Conservation (phyloP, 2,329 filamentous ascomycete species). For the Exserohilum rostratum region DNA sequence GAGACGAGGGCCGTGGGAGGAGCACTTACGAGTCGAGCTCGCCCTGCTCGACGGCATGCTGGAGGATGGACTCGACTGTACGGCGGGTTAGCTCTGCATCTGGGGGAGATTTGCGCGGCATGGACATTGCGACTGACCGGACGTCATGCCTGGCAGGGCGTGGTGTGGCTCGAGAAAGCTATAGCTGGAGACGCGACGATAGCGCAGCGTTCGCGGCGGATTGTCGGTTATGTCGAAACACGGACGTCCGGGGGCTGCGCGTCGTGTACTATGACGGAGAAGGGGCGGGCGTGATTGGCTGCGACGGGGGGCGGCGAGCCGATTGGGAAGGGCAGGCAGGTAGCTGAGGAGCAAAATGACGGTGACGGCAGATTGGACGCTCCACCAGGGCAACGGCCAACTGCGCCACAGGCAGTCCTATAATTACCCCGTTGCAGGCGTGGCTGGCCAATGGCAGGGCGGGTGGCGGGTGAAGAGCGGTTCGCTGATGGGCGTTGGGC, state of each 20-base stretch:
- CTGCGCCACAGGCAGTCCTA: conserved; percentile 11
- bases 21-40: conserved; percentile 62
- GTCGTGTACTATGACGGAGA: neutral
- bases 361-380: conserved; percentile 13
- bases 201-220: conserved; percentile 2
- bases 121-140: conserved; percentile 14
- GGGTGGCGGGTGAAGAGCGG: neutral
- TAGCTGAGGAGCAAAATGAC: conserved; percentile 8
- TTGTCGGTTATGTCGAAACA: conserved; percentile 4
- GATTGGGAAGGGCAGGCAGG: too few species aligned
- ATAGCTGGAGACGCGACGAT: conserved; percentile 6
- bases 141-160: conserved; percentile 26
- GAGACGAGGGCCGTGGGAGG: conserved; percentile 5
- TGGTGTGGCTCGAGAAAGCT: conserved; percentile 3
- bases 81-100: conserved; percentile 2
- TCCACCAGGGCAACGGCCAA: neutral
- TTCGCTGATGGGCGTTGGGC: neutral
- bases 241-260: conserved; percentile 1
- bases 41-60: conserved; percentile 63
- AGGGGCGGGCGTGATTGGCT: neutral
- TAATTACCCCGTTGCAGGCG: neutral
- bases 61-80: conserved; percentile 58
- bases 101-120: neutral
- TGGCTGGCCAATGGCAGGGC: conserved; percentile 3
- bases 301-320: too few species aligned